A percentile compares a stretch with the other conserved stretches of the same genome.
Evolutionary conservation across 805 yeast species (phyloP).

Genomic region (Cephaloascus fragrans): DNA sequence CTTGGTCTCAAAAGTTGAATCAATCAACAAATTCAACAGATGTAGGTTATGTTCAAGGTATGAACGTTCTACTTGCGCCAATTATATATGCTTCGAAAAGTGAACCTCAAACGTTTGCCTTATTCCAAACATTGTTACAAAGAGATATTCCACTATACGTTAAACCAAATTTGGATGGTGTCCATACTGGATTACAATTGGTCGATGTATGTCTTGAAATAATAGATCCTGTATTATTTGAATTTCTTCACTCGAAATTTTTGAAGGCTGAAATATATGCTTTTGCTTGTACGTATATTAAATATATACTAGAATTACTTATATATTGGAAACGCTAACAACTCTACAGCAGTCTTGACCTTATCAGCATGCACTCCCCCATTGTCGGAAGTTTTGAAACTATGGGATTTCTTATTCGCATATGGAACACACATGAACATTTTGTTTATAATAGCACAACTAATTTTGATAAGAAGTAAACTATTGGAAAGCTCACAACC

Average conservation of each 20-base stretch:
- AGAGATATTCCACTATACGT: conserved; percentile 69
- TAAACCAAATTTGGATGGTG: conserved; percentile 71
- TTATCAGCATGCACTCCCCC: conserved; percentile 87
- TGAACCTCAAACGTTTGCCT: conserved; percentile 78
- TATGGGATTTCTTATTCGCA: conserved; percentile 90
- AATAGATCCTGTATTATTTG: conserved; percentile 64
- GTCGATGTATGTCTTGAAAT: conserved; percentile 66
- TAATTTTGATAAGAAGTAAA: conserved; percentile 55
- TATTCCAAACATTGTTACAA: conserved; percentile 54
- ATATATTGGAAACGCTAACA: neutral
- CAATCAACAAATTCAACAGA: conserved; percentile 5
- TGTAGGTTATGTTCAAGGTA: conserved; percentile 76
- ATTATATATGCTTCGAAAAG: conserved; percentile 64
- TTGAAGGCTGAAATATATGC: conserved; percentile 83
- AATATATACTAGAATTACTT: too few relatives aligned
- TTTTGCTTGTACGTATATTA: conserved; percentile 17
- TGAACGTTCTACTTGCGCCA: conserved; percentile 83
- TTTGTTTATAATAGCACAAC: conserved; percentile 73
- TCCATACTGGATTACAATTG: conserved; percentile 62
- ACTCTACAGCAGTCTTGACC: conserved; percentile 60
- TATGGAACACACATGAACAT: conserved; percentile 87
- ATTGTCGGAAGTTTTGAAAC: conserved; percentile 55
- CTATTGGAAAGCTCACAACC: conserved; percentile 58
- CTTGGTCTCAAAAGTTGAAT: conserved; percentile 30
- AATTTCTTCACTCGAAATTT: conserved; percentile 49